Base-by-base conservation (phyloP, 768 basidiomycete genomes). In the Lactifluus volemus region DNA sequence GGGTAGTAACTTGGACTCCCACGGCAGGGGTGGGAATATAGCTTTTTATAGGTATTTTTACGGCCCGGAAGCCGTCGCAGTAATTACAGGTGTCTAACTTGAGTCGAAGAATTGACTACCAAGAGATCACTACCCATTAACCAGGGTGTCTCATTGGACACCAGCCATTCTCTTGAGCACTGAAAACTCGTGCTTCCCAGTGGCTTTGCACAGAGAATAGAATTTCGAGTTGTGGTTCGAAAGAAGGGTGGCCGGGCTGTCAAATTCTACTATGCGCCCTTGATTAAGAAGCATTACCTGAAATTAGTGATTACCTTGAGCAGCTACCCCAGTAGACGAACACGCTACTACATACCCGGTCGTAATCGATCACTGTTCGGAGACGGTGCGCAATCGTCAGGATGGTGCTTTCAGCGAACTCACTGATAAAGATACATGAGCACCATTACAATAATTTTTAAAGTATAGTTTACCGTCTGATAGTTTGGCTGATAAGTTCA, bases 301-400 rank as follows among this genome's bases (percentile, higher is more conserved):
- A 29, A 38, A 21, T 10, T 11, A 49, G 36, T n/a, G 38, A 56
- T 53, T 39, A 29, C 21, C 25, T 67, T 19, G 25, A 66, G 63
- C 47, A 34, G 49, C n/a, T 47, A 53, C 25, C 25, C 32, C 2
- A 21, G 21, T 53, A 50, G 8, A 17, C 36, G 17, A 12, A 38
- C 42, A 38, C 41, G 32, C 53, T n/a, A 49, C 1, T 19, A 75
- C 85, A 60, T 73, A 86, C 88, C 65, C 85, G 80, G 70, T 92
- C 86, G 65, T 92, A 93, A 67, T 92, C 89, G 58, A 93, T 90
- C 52, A 89, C 85, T 3, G 87, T 88, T 4, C 85, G 79, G 58
- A 89, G 75, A 10, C 86, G 81, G 73, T 92, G 90, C 12, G 90
- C 89, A 58, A 92, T 90, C 0, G 89, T 92, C 36, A 92, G 73